Percentiles rank a stretch among this genome's conserved stretches.
Evolutionary conservation across 257 asterid species (phyloP).

Genomic region (Knoxia roxburghii): DNA sequence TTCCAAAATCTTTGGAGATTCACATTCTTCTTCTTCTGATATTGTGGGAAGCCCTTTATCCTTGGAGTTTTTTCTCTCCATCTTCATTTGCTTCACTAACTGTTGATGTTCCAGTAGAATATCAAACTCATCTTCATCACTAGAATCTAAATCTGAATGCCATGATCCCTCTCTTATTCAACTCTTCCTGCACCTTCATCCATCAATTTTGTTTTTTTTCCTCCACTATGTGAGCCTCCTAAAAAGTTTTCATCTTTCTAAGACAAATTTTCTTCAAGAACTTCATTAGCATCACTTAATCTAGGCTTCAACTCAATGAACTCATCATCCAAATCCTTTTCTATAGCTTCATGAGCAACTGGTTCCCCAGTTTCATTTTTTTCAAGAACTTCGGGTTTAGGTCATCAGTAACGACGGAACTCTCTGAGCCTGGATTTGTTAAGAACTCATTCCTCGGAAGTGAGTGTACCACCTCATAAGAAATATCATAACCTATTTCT

Average conservation of each 20-base stretch:
- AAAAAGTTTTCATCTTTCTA: conserved; percentile 9
- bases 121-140: conserved; percentile 55
- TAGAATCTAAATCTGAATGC: conserved; percentile 42
- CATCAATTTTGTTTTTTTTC: conserved; percentile 9
- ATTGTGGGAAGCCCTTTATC: conserved; percentile 71
- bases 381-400: conserved; percentile 9
- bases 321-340: conserved; percentile 36
- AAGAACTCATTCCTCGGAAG: conserved; percentile 6
- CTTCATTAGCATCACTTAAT: neutral
- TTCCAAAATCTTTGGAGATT: conserved; percentile 48
- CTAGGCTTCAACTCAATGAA: conserved; percentile 48
- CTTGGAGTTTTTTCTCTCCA: conserved; percentile 60
- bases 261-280: conserved; percentile 9
- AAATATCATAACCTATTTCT: conserved; percentile 31
- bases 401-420: conserved; percentile 2
- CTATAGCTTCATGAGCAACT: neutral
- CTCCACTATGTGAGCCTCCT: neutral
- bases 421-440: conserved; percentile 6
- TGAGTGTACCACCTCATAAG: conserved; percentile 39
- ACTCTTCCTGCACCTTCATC: conserved; percentile 1
- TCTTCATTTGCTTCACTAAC: conserved; percentile 73
- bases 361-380: neutral
- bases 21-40: conserved; percentile 59
- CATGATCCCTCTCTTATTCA: conserved; percentile 15
- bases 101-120: conserved; percentile 57